Evolutionary conservation across 192 early-diverging fungal species (phyloP).

Genomic region (Geranomyces variabilis): DNA sequence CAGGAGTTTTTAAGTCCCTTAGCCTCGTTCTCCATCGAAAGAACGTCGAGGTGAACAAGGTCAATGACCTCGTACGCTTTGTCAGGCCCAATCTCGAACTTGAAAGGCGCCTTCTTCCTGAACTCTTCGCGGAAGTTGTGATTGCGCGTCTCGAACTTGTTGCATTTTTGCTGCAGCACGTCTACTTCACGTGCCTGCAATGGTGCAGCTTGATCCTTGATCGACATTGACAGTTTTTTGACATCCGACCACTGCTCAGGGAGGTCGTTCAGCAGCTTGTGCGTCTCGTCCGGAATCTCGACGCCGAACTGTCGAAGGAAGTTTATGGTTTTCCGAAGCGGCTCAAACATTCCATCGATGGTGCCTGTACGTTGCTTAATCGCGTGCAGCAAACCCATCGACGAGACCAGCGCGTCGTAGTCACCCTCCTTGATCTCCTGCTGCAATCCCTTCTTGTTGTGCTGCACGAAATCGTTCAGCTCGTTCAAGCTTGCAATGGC

Average conservation of each 20-base stretch:
- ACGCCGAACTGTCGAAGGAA: constrained; percentile 65
- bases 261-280: constrained; percentile 66
- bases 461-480: constrained; percentile 59
- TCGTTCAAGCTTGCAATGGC: constrained; percentile 61
- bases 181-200: constrained; percentile 69
- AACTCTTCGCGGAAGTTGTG: constrained; percentile 70
- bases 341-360: constrained; percentile 69
- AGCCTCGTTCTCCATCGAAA: constrained; percentile 64
- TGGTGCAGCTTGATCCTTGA: constrained; percentile 67
- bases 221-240: constrained; percentile 61
- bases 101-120: constrained; percentile 72
- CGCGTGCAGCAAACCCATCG: constrained; percentile 67
- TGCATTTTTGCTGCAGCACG: constrained; percentile 69
- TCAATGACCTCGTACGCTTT: constrained; percentile 59
- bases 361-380: constrained; percentile 59
- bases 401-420: constrained; percentile 56
- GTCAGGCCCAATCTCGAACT: constrained; percentile 58
- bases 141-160: constrained; percentile 65
- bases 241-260: constrained; percentile 71
- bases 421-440: constrained; percentile 66
- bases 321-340: constrained; percentile 67
- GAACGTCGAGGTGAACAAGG: constrained; percentile 55
- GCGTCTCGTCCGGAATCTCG: constrained; percentile 67
- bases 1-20: constrained; percentile 57
- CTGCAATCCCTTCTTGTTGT: constrained; percentile 59